These are phyloP conservation scores for Botrytis porri DNA, from an alignment of 2,329 filamentous ascomycete genomes.

Conservation along the genomic window DNA sequence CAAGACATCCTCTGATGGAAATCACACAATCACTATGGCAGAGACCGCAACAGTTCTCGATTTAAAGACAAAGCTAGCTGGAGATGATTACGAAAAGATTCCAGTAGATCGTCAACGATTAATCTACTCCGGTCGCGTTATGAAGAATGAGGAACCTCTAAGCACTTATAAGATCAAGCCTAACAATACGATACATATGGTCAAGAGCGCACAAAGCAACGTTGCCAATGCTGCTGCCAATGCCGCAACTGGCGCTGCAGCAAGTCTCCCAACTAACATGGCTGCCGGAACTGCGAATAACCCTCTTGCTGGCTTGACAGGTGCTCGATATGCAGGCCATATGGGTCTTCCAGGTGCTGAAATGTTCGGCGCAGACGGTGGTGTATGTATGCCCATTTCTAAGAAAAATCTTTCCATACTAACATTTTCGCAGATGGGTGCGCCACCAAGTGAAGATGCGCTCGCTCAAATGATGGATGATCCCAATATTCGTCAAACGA, in stretches of 20 bases:
- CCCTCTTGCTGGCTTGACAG: slow-evolving; percentile 83
- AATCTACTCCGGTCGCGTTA: slow-evolving; percentile 94
- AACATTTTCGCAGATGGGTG: slow-evolving; percentile 69
- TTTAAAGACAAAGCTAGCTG: slow-evolving; percentile 84
- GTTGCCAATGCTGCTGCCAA: slow-evolving; percentile 48
- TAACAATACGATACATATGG: slow-evolving; percentile 92
- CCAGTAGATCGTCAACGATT: slow-evolving; percentile 85
- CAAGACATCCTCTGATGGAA: slow-evolving; percentile 90
- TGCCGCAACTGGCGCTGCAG: slow-evolving; percentile 44
- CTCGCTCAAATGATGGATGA: slow-evolving; percentile 84
- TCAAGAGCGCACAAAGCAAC: slow-evolving; percentile 86
- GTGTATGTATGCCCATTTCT: slow-evolving; percentile 58
- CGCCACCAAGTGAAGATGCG: slow-evolving; percentile 75
- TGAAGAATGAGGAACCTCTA: slow-evolving; percentile 90
- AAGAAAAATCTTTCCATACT: slow-evolving; percentile 21
- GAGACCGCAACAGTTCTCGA: slow-evolving; percentile 75
- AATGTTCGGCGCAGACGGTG: slow-evolving; percentile 90
- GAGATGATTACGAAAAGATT: slow-evolving; percentile 78
- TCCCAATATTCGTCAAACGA: slow-evolving; percentile 77
- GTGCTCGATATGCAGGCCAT: slow-evolving; percentile 89
- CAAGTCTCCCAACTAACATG: slow-evolving; percentile 71
- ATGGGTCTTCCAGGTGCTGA: slow-evolving; percentile 82
- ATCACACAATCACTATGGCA: slow-evolving; percentile 77
- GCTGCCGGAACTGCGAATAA: slow-evolving; percentile 83
- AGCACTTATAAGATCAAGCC: slow-evolving; percentile 90